Evolutionary conservation across 352 stramenopile genomes (phyloP).

Genomic region (Globisporangium carolinianum): DNA sequence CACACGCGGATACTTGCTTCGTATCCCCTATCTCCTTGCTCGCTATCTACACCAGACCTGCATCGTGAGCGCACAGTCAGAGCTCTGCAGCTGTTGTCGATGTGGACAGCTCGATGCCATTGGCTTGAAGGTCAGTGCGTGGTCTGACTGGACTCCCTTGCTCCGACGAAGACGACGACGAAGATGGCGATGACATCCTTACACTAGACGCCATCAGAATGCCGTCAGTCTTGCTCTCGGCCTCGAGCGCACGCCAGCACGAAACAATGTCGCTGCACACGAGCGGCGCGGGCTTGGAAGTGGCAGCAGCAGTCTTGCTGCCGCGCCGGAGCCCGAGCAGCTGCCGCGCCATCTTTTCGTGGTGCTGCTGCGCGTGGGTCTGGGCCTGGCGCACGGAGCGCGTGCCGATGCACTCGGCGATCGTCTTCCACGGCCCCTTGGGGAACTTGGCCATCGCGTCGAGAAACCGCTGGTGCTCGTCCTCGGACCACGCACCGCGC

Average conservation of each 20-base stretch:
- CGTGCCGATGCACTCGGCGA: conserved; percentile 14
- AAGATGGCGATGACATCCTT: background rate
- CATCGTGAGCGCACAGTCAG: too few relatives aligned
- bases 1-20: too few relatives aligned
- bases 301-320: background rate
- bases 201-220: background rate
- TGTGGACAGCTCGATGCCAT: too few relatives aligned
- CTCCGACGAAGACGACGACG: background rate
- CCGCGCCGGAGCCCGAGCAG: conserved; percentile 6
- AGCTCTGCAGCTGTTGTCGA: too few relatives aligned
- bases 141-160: background rate
- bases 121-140: too few relatives aligned
- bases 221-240: conserved; percentile 1
- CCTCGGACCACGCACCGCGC: conserved; percentile 14
- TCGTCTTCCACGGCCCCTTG: conserved; percentile 15
- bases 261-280: conserved; percentile 1
- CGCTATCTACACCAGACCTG: too few relatives aligned
- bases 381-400: conserved; percentile 19
- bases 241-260: conserved; percentile 4
- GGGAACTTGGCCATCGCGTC: conserved; percentile 14
- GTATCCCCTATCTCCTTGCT: too few relatives aligned
- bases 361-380: conserved; percentile 22
- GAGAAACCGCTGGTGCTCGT: conserved; percentile 18
- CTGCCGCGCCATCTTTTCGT: conserved; percentile 16
- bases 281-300: background rate